A percentile compares a stretch with the other conserved stretches of the same genome.
Evolutionary conservation across 108 stramenopile species (phyloP).

Genomic region (Fragilariopsis cylindrus): DNA sequence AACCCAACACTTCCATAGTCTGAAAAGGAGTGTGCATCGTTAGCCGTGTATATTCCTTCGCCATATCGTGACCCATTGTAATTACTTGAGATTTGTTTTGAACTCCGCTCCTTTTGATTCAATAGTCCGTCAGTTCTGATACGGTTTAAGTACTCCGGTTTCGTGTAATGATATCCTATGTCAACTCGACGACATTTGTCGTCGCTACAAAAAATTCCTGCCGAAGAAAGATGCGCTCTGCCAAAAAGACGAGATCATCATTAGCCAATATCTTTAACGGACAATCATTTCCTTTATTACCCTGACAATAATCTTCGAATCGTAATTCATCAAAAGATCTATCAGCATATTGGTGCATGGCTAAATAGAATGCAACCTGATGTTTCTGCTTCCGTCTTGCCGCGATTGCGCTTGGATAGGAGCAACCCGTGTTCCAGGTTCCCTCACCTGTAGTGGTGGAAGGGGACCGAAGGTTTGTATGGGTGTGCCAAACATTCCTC

Average conservation of each 20-base stretch:
- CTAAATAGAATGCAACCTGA: conserved; percentile 78
- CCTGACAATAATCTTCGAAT: conserved; percentile 82
- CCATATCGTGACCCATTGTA: not conserved
- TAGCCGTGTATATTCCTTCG: conserved; percentile 3
- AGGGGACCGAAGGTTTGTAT: conserved; percentile 41
- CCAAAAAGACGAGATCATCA: conserved; percentile 14
- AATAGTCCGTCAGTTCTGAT: conserved; percentile 8
- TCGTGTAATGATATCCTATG: conserved; percentile 2
- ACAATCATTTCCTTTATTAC: conserved; percentile 55
- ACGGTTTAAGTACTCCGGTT: not conserved
- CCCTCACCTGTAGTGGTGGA: not conserved
- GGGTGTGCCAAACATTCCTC: conserved; percentile 45
- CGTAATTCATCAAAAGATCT: conserved; percentile 91
- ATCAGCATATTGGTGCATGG: conserved; percentile 78
- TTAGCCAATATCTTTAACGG: not conserved
- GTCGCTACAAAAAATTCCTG: not conserved
- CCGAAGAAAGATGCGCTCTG: not conserved
- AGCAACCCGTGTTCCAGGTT: conserved; percentile 28
- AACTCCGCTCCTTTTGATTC: conserved; percentile 1
- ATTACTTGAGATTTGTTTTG: not conserved
- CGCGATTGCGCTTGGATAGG: conserved; percentile 56
- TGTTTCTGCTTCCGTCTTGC: conserved; percentile 63
- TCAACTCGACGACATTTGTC: not conserved
- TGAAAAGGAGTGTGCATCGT: not conserved
- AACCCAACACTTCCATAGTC: not conserved